phyloP scores from a whole-genome alignment of 1,284 basidiomycete genomes.

The Pterulicium gracile region DNA sequence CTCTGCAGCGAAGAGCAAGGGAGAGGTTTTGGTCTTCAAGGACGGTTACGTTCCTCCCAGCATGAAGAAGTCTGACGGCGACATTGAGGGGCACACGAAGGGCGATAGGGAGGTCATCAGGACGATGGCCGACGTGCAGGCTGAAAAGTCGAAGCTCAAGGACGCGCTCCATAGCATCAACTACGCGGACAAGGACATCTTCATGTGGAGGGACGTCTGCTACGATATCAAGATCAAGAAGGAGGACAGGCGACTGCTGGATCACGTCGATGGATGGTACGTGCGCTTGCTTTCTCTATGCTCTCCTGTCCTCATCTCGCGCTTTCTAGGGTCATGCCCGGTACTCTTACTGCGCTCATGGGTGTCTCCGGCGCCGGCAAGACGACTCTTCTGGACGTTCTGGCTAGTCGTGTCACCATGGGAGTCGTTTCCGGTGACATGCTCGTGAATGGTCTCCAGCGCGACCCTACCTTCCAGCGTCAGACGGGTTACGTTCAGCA shows the following conservation, averaged over 20 bases:
- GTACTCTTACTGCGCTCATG: slow-evolving; percentile 43
- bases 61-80: slow-evolving; percentile 12
- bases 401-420: slow-evolving; percentile 51
- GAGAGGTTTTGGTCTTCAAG: slow-evolving; percentile 33
- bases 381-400: slow-evolving; percentile 55
- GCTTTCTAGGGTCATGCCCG: slow-evolving; percentile 35
- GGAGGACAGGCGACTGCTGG: slow-evolving; percentile 29
- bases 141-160: not conserved
- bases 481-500: slow-evolving; percentile 54
- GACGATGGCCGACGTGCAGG: not conserved
- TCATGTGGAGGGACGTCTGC: slow-evolving; percentile 27
- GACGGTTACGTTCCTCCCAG: slow-evolving; percentile 22
- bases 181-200: slow-evolving; percentile 12
- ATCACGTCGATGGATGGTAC: slow-evolving; percentile 52
- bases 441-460: slow-evolving; percentile 48
- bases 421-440: slow-evolving; percentile 57
- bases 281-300: not conserved
- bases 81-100: slow-evolving; percentile 14
- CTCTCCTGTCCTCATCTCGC: not conserved
- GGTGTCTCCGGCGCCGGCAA: slow-evolving; percentile 54
- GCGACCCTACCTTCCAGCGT: slow-evolving; percentile 49
- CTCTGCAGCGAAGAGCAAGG: slow-evolving; percentile 28
- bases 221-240: slow-evolving; percentile 43
- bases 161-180: not conserved
- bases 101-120: slow-evolving; percentile 3